These are phyloP conservation scores for Spiromastix sp. DNA, from an alignment of 2,329 filamentous ascomycete species.

Conservation along the genomic window DNA sequence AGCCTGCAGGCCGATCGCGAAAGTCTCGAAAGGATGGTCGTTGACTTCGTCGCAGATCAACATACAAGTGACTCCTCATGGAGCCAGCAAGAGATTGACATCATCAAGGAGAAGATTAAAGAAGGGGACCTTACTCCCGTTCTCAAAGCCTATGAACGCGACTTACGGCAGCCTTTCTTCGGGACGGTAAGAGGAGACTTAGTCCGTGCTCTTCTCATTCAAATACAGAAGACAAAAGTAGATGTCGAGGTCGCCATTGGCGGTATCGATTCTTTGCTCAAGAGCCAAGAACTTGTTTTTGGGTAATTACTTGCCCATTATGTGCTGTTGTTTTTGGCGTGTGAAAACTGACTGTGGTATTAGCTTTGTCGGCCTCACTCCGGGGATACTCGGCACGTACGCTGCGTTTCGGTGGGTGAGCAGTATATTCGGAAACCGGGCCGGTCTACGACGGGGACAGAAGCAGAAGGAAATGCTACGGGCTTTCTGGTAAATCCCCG, in stretches of 20 bases:
- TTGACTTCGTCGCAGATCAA: constrained; percentile 84
- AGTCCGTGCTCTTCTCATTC: constrained; percentile 81
- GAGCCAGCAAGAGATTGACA: constrained; percentile 58
- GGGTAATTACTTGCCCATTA: constrained; percentile 36
- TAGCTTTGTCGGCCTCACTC: constrained; percentile 86
- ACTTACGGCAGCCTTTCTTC: constrained; percentile 68
- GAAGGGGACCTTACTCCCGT: constrained; percentile 92
- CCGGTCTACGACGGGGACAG: constrained; percentile 54
- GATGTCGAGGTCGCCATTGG: constrained; percentile 94
- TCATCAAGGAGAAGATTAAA: constrained; percentile 68
- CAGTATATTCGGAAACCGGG: constrained; percentile 58
- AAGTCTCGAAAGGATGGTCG: constrained; percentile 93
- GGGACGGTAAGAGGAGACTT: constrained; percentile 80
- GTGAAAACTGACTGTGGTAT: constrained; percentile 4
- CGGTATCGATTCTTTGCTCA: constrained; percentile 86
- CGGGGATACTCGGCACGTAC: constrained; percentile 78
- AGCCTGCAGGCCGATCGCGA: constrained; percentile 83
- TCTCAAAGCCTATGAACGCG: constrained; percentile 80
- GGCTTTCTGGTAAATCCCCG: constrained; percentile 51
- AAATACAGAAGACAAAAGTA: constrained; percentile 98
- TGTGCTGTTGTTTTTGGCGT: not conserved
- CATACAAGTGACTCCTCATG: constrained; percentile 41
- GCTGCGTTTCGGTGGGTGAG: constrained; percentile 63
- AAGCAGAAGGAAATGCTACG: constrained; percentile 62
- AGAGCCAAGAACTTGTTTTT: constrained; percentile 94